Percentiles rank a stretch among this genome's conserved stretches.
These are phyloP conservation scores for Melaleuca quinquenervia DNA, from an alignment of 345 rosid genomes.

Conservation along the genomic window DNA sequence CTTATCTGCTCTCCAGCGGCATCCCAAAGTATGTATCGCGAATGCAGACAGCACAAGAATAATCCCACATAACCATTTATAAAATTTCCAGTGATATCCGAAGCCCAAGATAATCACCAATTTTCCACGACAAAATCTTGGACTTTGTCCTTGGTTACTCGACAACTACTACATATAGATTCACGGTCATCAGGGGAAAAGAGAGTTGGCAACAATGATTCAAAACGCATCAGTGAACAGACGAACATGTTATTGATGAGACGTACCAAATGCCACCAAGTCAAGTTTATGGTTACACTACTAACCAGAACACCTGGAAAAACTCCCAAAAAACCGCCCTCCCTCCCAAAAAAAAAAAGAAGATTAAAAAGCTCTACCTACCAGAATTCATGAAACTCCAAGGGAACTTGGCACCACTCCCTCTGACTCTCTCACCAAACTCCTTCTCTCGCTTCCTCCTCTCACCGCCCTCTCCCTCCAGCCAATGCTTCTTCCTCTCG, in stretches of 20 bases:
- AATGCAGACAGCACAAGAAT: not conserved
- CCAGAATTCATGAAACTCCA: constrained; percentile 63
- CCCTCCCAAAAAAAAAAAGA: not conserved
- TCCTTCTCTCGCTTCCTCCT: constrained; percentile 8
- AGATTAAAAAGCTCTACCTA: constrained; percentile 5
- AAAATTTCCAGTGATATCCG: not conserved
- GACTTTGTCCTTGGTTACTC: not conserved
- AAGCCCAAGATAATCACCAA: not conserved
- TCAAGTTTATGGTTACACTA: not conserved
- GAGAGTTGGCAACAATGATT: not conserved
- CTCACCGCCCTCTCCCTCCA: constrained; percentile 27
- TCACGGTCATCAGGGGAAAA: not conserved
- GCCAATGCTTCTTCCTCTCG: constrained; percentile 73
- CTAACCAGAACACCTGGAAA: not conserved
- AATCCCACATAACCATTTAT: not conserved
- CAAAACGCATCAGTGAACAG: not conserved
- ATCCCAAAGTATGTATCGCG: not conserved
- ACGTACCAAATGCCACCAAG: not conserved
- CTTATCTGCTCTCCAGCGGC: not conserved
- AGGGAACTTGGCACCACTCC: constrained; percentile 33
- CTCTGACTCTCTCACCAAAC: not conserved
- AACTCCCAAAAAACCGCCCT: not conserved
- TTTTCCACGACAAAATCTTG: not conserved
- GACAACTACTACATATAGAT: not conserved
- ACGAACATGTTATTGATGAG: not conserved